These are phyloP conservation scores for Cerioporus squamosus DNA, from an alignment of 1,284 basidiomycete species.

Conservation along the genomic window DNA sequence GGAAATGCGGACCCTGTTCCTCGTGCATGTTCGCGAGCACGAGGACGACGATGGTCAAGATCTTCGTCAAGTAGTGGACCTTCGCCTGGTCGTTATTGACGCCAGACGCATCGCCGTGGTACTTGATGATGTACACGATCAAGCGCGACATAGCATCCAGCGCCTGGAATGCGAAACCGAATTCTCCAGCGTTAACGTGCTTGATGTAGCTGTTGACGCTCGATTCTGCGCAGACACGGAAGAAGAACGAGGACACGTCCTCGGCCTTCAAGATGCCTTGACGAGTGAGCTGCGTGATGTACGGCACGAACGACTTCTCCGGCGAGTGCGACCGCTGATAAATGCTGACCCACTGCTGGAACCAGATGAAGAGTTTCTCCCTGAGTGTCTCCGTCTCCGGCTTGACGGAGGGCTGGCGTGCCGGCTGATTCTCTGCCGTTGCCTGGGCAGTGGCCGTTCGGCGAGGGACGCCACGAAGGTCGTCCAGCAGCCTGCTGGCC, in stretches of 20 bases:
- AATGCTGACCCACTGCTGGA: conserved; percentile 94
- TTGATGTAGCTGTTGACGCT: conserved; percentile 94
- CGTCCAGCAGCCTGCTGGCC: conserved; percentile 67
- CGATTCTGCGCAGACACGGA: conserved; percentile 96
- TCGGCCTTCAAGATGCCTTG: conserved; percentile 97
- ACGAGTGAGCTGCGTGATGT: conserved; percentile 94
- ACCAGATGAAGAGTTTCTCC: conserved; percentile 75
- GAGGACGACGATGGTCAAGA: conserved; percentile 95
- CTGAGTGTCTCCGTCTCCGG: conserved; percentile 74
- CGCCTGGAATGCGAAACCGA: conserved; percentile 84
- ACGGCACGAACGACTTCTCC: conserved; percentile 97
- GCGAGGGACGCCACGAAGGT: conserved; percentile 68
- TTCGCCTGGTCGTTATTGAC: conserved; percentile 93
- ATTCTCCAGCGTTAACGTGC: conserved; percentile 79
- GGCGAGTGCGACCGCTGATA: conserved; percentile 90
- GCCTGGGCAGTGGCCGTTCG: conserved; percentile 35
- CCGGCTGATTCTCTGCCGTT: conserved; percentile 40
- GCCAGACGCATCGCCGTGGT: conserved; percentile 92
- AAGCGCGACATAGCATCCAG: conserved; percentile 95
- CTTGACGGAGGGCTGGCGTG: conserved; percentile 57
- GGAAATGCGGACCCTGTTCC: conserved; percentile 89
- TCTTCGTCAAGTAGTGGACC: conserved; percentile 97
- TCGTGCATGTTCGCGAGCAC: conserved; percentile 96
- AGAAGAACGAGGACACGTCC: conserved; percentile 97
- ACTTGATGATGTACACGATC: conserved; percentile 99